Conservation (phyloP, 257 asterid species). For the Solanum arcanum region DNA sequence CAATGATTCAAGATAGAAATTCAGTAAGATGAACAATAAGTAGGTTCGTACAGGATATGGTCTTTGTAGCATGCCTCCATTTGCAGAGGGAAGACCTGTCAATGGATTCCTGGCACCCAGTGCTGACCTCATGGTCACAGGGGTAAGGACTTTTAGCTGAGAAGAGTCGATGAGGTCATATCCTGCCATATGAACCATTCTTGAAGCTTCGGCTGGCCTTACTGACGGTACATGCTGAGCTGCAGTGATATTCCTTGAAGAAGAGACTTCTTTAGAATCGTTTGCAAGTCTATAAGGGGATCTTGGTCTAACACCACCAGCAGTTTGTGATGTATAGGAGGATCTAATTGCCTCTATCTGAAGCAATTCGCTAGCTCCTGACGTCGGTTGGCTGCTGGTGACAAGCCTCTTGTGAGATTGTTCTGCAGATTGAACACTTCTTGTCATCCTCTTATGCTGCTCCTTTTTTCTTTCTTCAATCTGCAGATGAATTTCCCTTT, state of each 20-base stretch:
- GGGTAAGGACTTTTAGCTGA: conserved; percentile 20
- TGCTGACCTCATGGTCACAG: conserved; percentile 10
- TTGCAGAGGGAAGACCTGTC: conserved; percentile 16
- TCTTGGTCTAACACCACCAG: conserved; percentile 17
- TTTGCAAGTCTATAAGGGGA: conserved; percentile 10
- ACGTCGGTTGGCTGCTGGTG: conserved; percentile 11
- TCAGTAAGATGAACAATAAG: background rate
- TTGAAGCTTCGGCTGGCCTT: conserved; percentile 17
- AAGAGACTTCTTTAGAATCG: conserved; percentile 14
- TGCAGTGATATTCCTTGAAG: conserved; percentile 21
- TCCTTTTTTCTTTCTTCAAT: conserved; percentile 23
- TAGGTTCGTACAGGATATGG: conserved; percentile 24
- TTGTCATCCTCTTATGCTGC: conserved; percentile 18
- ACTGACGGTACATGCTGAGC: conserved; percentile 9
- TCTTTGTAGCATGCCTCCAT: conserved; percentile 27
- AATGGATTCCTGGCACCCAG: conserved; percentile 17
- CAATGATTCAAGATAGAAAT: background rate
- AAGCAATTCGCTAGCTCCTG: conserved; percentile 4
- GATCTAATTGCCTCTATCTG: conserved; percentile 15
- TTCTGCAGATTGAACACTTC: conserved; percentile 27
- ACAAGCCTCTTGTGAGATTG: conserved; percentile 7
- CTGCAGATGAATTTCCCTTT: conserved; percentile 24
- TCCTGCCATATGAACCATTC: conserved; percentile 2
- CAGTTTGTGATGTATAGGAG: conserved; percentile 26
- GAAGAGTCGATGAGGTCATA: conserved; percentile 13